phyloP scores from a whole-genome alignment of 2,329 filamentous ascomycete species.

The Alternaria gaisen region DNA sequence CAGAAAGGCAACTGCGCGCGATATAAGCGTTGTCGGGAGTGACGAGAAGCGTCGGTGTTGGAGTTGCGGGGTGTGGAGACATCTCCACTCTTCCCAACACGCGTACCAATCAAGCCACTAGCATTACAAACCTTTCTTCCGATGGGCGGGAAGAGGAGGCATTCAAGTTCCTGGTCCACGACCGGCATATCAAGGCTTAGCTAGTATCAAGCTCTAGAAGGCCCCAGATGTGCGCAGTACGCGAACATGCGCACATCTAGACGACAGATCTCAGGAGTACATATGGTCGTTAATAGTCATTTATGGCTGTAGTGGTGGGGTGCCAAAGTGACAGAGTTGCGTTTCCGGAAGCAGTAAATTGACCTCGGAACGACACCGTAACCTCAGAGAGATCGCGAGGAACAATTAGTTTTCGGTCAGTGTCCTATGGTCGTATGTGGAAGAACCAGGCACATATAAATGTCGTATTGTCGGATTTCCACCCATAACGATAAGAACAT shows the following conservation, averaged over 20 bases:
- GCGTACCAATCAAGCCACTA: neutral
- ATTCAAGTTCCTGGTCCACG: neutral
- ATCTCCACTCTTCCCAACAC: neutral
- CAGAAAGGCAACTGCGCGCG: neutral
- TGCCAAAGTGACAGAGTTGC: neutral
- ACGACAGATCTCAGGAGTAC: neutral
- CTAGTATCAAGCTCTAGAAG: too few relatives aligned
- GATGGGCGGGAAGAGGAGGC: neutral
- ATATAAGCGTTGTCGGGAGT: neutral
- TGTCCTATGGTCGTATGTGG: too few relatives aligned
- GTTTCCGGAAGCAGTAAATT: neutral
- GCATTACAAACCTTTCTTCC: neutral
- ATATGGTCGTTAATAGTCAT: neutral
- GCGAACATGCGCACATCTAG: neutral
- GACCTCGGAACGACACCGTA: neutral
- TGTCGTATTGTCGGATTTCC: too few relatives aligned
- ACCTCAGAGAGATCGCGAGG: neutral
- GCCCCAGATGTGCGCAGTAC: too few relatives aligned
- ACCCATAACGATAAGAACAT: too few relatives aligned
- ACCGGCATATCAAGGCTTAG: neutral
- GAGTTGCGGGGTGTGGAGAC: neutral
- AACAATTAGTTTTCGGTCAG: too few relatives aligned
- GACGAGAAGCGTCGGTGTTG: neutral
- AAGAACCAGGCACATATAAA: too few relatives aligned
- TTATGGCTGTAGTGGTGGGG: neutral